Base-by-base conservation (phyloP, 2,329 filamentous ascomycete species). In the Neophaeococcomyces aloes region DNA sequence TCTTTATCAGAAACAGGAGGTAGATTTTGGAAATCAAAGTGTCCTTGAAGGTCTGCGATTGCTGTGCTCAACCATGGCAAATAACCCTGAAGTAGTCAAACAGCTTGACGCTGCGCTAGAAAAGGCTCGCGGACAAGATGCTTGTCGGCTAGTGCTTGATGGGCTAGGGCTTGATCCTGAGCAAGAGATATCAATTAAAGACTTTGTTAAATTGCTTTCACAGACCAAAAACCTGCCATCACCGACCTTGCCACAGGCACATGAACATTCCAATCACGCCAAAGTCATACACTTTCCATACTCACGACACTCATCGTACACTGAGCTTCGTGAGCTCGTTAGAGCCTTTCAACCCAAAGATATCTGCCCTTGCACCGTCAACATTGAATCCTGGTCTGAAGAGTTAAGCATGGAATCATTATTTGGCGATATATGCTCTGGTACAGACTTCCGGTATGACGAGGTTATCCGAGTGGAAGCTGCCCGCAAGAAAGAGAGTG, bases 221-320 rank as follows among this genome's bases (percentile, higher is more conserved):
- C 48, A 3, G 44, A 46, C 4, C 17, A 19, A 35, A 13, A 36
- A 23, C 8, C 31, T 15, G 14, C 11, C 29, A 7, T 19, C n/a
- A 36, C n/a, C 30, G 27, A 18, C 18, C 3, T n/a, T 13, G 18
- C 17, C 15, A 37, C 27, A 32, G 21, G n/a, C n/a, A n/a, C 14
- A 29, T 36, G 8, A 17, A 36, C 11, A 11, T 6, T 21, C 5
- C 15, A 11, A 10, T 14, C 21, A 18, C 13, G 31, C 30, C 19
- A 32, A 41, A 50, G 52, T 46, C 15, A 51, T 55, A 25, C 70
- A 66, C 15, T 95, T 94, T 52, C 85, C 88, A 0, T 95, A 88
- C 57, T 89, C 89, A 0, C 76, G 89, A 1, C 89, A 96, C 61
- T 93, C 89, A 0, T 94, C 86, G 0, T 89, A 91, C 48, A 66